phyloP scores from a whole-genome alignment of 768 basidiomycete species.

The Calocybe cyanea region DNA sequence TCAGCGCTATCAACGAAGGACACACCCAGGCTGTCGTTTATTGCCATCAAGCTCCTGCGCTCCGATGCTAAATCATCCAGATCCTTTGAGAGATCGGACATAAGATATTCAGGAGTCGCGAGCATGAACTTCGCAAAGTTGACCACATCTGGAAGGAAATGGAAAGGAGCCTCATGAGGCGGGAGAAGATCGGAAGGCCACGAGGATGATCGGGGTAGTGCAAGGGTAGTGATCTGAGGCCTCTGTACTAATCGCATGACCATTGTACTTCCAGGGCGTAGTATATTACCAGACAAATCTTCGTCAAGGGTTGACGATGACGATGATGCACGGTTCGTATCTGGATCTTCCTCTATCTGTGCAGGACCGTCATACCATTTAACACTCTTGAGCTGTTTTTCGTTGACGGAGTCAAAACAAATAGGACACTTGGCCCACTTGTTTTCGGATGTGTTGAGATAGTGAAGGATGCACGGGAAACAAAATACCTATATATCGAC shows the following conservation, averaged over 20 bases:
- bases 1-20: conserved; percentile 80
- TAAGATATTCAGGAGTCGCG: conserved; percentile 82
- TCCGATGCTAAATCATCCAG: conserved; percentile 71
- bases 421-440: conserved; percentile 96
- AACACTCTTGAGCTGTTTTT: conserved; percentile 87
- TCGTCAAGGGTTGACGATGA: conserved; percentile 40
- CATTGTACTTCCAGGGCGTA: conserved; percentile 55
- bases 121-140: conserved; percentile 94
- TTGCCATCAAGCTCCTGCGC: conserved; percentile 55
- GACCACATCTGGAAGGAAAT: conserved; percentile 92
- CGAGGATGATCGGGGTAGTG: conserved; percentile 83
- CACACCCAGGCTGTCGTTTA: conserved; percentile 74
- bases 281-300: conserved; percentile 32
- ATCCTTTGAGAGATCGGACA: conserved; percentile 68
- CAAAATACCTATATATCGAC: conserved; percentile 71
- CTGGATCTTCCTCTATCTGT: conserved; percentile 26
- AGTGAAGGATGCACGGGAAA: conserved; percentile 91
- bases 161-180: conserved; percentile 91
- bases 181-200: conserved; percentile 95
- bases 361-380: conserved; percentile 74
- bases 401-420: conserved; percentile 91
- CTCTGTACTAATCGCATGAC: conserved; percentile 89
- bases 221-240: conserved; percentile 92
- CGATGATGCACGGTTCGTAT: conserved; percentile 37
- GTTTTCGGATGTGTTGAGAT: conserved; percentile 78